Evolutionary conservation across 2,329 filamentous ascomycete genomes (phyloP).

Genomic region (Colletotrichum chrysophilum): DNA sequence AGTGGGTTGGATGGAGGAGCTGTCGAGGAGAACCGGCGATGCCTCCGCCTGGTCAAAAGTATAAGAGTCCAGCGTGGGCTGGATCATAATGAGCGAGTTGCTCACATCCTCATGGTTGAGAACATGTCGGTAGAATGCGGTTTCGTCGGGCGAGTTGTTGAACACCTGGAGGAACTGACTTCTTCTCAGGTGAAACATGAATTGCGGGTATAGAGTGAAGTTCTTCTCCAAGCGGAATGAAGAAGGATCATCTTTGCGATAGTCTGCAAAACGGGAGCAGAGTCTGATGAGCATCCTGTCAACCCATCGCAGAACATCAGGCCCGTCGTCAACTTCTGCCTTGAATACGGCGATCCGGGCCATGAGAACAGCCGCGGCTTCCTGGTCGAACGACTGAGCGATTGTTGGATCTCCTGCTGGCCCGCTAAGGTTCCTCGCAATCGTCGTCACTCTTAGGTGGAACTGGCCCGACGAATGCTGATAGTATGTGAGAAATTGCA

Average conservation of each 20-base stretch:
- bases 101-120: slow-evolving; percentile 96
- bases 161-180: slow-evolving; percentile 99
- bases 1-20: slow-evolving; percentile 91
- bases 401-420: slow-evolving; percentile 94
- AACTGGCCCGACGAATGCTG: slow-evolving; percentile 97
- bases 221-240: slow-evolving; percentile 98
- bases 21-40: slow-evolving; percentile 88
- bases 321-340: slow-evolving; percentile 96
- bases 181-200: slow-evolving; percentile 98
- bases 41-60: slow-evolving; percentile 84
- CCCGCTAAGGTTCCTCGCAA: slow-evolving; percentile 88
- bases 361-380: slow-evolving; percentile 97
- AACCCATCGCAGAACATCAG: slow-evolving; percentile 98
- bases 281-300: slow-evolving; percentile 97
- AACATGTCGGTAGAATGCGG: slow-evolving; percentile 97
- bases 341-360: slow-evolving; percentile 99
- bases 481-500: slow-evolving; percentile 98
- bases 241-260: slow-evolving; percentile 96
- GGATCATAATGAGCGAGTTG: slow-evolving; percentile 98
- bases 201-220: slow-evolving; percentile 97
- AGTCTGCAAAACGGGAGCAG: slow-evolving; percentile 96
- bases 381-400: slow-evolving; percentile 97
- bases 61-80: slow-evolving; percentile 90
- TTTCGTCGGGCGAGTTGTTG: slow-evolving; percentile 99
- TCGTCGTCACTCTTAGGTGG: slow-evolving; percentile 93